A percentile compares a stretch with the other conserved stretches of the same genome.
phyloP scores from a whole-genome alignment of 164 flowering plant species.

The Nymphaea colorata region DNA sequence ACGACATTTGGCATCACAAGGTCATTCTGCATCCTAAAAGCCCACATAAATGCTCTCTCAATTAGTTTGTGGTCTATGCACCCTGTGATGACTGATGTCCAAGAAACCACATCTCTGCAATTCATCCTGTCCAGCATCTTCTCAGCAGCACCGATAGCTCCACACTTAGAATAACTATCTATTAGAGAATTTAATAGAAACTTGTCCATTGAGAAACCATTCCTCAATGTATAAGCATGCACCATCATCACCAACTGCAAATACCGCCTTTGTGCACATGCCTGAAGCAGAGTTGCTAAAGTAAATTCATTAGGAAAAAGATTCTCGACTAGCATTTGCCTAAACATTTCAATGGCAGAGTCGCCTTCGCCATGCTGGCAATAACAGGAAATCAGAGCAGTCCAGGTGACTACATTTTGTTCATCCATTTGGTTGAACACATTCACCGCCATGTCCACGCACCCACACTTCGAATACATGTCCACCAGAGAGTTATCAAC shows the following conservation, averaged over 20 bases:
- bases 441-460: constrained; percentile 2
- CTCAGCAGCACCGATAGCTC: constrained; percentile 5
- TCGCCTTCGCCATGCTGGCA: constrained; percentile 4
- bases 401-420: constrained; percentile 18
- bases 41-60: constrained; percentile 9
- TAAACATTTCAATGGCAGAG: constrained; percentile 5
- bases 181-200: constrained; percentile 13
- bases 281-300: constrained; percentile 12
- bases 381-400: constrained; percentile 9
- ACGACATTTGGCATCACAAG: constrained; percentile 6
- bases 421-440: constrained; percentile 16
- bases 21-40: constrained; percentile 13
- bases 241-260: constrained; percentile 6
- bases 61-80: constrained; percentile 4
- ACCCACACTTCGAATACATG: constrained; percentile 10
- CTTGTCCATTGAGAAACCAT: constrained; percentile 2
- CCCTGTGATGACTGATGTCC: constrained; percentile 19
- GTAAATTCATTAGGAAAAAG: constrained; percentile 14
- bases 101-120: constrained; percentile 19
- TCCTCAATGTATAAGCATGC: constrained; percentile 7
- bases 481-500: constrained; percentile 13
- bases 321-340: constrained; percentile 5
- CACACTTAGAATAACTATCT: constrained; percentile 12
- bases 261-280: constrained; percentile 6
- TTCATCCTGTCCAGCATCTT: constrained; percentile 4